A percentile compares a stretch with the other conserved stretches of the same genome.
Evolutionary conservation across 345 rosid species (phyloP).

Genomic region (Gossypium ekmanianum): DNA sequence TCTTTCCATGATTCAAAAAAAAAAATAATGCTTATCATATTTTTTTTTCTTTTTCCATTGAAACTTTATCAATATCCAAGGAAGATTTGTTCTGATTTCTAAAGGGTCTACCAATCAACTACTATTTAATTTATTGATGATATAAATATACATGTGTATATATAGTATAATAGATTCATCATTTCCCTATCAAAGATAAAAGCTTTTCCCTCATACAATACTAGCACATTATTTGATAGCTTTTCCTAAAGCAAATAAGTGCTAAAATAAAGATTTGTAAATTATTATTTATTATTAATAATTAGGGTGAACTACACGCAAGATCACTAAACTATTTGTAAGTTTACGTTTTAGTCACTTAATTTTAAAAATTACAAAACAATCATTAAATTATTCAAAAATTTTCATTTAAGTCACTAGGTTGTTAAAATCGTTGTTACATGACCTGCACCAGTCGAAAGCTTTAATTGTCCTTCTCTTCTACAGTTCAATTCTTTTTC

Average conservation of each 20-base stretch:
- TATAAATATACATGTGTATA: background rate
- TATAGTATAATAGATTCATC: background rate
- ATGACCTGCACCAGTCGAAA: too few relatives aligned
- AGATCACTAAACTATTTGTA: too few relatives aligned
- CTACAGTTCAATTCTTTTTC: too few relatives aligned
- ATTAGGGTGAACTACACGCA: too few relatives aligned
- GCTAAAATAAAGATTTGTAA: background rate
- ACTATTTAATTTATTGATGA: background rate
- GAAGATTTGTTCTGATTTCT: background rate
- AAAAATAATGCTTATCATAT: background rate
- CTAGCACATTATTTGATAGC: conserved; percentile 37
- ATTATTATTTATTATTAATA: background rate
- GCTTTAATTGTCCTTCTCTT: too few relatives aligned
- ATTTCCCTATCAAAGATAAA: conserved; percentile 26
- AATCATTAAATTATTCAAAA: too few relatives aligned
- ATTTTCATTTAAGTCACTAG: too few relatives aligned
- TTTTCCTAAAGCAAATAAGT: conserved; percentile 35
- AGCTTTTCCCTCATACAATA: background rate
- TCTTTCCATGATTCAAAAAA: rapidly evolving
- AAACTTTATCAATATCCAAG: background rate
- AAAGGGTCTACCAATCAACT: background rate
- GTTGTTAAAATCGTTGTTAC: too few relatives aligned
- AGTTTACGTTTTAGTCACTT: too few relatives aligned
- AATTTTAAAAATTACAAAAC: too few relatives aligned
- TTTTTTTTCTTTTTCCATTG: background rate